Evolutionary conservation across 805 yeast species (phyloP).

Genomic region (Hanseniaspora vineae): DNA sequence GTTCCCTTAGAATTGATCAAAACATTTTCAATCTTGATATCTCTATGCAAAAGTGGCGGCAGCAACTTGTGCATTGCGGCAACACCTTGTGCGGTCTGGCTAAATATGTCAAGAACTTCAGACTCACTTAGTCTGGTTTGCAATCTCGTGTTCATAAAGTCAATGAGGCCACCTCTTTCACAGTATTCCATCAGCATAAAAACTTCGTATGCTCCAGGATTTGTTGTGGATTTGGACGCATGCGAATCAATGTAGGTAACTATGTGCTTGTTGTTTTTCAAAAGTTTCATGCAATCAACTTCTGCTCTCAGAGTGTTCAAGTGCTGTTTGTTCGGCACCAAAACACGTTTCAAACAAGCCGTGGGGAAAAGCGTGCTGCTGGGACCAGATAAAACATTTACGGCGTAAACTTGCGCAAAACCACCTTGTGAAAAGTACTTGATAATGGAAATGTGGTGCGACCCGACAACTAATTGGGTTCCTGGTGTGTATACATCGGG

Average conservation of each 20-base stretch:
- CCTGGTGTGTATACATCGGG: conserved; percentile 69
- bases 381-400: conserved; percentile 50
- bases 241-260: conserved; percentile 92
- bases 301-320: conserved; percentile 79
- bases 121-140: conserved; percentile 52
- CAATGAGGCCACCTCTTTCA: conserved; percentile 60
- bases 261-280: conserved; percentile 64
- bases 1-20: conserved; percentile 43
- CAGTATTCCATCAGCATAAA: conserved; percentile 73
- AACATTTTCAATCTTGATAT: conserved; percentile 74
- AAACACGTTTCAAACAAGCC: conserved; percentile 90
- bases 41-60: conserved; percentile 68
- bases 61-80: conserved; percentile 62
- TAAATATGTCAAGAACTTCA: conserved; percentile 57
- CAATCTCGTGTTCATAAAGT: conserved; percentile 64
- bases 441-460: conserved; percentile 57
- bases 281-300: conserved; percentile 91
- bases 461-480: conserved; percentile 68
- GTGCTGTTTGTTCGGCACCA: conserved; percentile 81
- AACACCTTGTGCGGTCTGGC: conserved; percentile 58
- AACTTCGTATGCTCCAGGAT: conserved; percentile 56
- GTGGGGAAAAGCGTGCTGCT: conserved; percentile 32
- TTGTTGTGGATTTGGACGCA: conserved; percentile 56
- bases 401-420: conserved; percentile 88
- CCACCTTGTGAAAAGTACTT: conserved; percentile 84